Conservation (phyloP, 2,329 filamentous ascomycete species). For the Colletotrichum sp. region DNA sequence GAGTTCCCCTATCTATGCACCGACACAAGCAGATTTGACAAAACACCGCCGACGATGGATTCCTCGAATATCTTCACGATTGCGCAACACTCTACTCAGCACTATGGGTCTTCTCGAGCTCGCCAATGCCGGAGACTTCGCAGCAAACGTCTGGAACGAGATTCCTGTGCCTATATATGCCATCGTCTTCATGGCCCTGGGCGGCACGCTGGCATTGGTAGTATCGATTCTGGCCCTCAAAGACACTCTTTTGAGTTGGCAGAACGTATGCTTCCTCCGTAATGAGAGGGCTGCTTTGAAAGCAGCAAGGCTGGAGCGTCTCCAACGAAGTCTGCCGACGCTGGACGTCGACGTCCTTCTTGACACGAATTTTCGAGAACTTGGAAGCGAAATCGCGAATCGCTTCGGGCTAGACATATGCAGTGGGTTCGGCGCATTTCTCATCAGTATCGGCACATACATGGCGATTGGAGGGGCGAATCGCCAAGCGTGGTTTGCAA, state of each 20-base stretch:
- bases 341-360: slow-evolving; percentile 40
- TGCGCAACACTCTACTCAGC: neutral
- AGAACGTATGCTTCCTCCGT: slow-evolving; percentile 50
- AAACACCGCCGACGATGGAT: neutral
- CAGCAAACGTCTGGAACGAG: slow-evolving; percentile 62
- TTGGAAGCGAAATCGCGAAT: slow-evolving; percentile 55
- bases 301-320: slow-evolving; percentile 12
- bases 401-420: slow-evolving; percentile 55
- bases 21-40: neutral
- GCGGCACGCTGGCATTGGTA: slow-evolving; percentile 49
- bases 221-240: slow-evolving; percentile 49
- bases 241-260: slow-evolving; percentile 47
- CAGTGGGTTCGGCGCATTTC: slow-evolving; percentile 52
- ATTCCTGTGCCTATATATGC: slow-evolving; percentile 54
- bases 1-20: neutral
- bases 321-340: neutral
- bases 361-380: slow-evolving; percentile 51
- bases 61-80: neutral
- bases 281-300: slow-evolving; percentile 41
- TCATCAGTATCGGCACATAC: slow-evolving; percentile 56
- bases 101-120: slow-evolving; percentile 56
- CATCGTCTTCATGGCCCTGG: slow-evolving; percentile 56
- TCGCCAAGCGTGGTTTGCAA: slow-evolving; percentile 43
- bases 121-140: slow-evolving; percentile 61
- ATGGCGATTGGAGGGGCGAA: slow-evolving; percentile 59